phyloP scores from a whole-genome alignment of 2,329 filamentous ascomycete genomes.

The Fonsecaea nubica region DNA sequence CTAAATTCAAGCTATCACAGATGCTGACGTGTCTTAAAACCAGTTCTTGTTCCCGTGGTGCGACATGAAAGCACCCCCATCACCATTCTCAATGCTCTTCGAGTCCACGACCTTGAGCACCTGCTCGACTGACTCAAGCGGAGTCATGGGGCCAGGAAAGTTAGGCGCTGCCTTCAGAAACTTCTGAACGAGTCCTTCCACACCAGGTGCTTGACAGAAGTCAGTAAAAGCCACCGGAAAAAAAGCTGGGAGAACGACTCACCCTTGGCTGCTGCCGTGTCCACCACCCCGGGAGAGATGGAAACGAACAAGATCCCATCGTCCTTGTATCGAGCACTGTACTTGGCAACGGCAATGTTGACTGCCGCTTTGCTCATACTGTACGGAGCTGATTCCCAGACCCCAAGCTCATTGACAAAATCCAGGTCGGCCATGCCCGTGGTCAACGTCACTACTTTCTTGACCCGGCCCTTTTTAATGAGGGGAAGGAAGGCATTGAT shows the following conservation, averaged over 20 bases:
- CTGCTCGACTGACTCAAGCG: slow-evolving; percentile 48
- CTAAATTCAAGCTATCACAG: not conserved
- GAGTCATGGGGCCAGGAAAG: slow-evolving; percentile 47
- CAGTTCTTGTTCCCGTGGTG: slow-evolving; percentile 62
- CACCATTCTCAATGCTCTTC: slow-evolving; percentile 54
- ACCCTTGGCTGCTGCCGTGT: slow-evolving; percentile 46
- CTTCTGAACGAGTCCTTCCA: slow-evolving; percentile 36
- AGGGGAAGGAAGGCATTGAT: slow-evolving; percentile 62
- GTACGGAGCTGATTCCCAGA: slow-evolving; percentile 52
- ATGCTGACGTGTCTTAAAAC: slow-evolving; percentile 46
- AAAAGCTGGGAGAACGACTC: not conserved
- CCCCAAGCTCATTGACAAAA: slow-evolving; percentile 47
- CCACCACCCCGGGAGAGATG: slow-evolving; percentile 60
- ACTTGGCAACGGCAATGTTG: slow-evolving; percentile 63
- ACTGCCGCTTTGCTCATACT: slow-evolving; percentile 59
- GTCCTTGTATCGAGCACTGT: slow-evolving; percentile 55
- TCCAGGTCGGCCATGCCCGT: slow-evolving; percentile 57
- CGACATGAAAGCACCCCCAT: slow-evolving; percentile 61
- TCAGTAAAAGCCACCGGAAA: not conserved
- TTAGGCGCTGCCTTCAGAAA: slow-evolving; percentile 51
- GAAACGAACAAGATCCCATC: slow-evolving; percentile 61
- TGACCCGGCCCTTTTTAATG: slow-evolving; percentile 56
- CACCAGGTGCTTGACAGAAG: not conserved
- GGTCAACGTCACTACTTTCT: slow-evolving; percentile 61
- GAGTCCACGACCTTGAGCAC: slow-evolving; percentile 46